A percentile compares a stretch with the other conserved stretches of the same genome.
Conservation (phyloP, 768 basidiomycete genomes). For the Rhodotorula kratochvilovae region DNA sequence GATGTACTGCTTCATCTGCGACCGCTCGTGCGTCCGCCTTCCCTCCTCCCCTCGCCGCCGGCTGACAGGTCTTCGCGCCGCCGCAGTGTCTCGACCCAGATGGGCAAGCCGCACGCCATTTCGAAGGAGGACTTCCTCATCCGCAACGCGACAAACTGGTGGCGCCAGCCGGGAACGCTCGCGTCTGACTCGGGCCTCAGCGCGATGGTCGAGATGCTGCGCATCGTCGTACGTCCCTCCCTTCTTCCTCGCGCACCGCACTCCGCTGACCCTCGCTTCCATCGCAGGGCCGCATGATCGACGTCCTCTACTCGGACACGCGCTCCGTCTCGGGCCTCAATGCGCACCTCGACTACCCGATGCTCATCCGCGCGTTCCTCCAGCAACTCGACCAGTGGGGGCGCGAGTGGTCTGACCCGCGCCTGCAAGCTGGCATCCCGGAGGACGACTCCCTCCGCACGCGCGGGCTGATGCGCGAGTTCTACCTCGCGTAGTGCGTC, state of each 20-base stretch:
- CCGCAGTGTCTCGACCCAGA: constrained; percentile 64
- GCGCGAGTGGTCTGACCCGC: constrained; percentile 53
- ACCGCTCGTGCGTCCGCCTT: constrained; percentile 21
- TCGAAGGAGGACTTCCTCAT: constrained; percentile 84
- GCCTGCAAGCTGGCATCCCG: not conserved
- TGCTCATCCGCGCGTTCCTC: constrained; percentile 78
- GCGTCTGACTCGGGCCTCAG: constrained; percentile 66
- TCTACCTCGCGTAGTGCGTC: constrained; percentile 27
- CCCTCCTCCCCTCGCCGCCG: no score
- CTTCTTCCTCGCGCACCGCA: not conserved
- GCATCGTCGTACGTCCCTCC: constrained; percentile 56
- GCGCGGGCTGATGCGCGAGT: constrained; percentile 19
- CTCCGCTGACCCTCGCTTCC: accelerated
- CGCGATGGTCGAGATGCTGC: constrained; percentile 54
- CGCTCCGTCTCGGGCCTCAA: constrained; percentile 76
- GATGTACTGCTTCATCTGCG: constrained; percentile 54
- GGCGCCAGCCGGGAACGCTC: constrained; percentile 59
- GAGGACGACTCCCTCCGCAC: constrained; percentile 2
- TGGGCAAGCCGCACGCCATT: constrained; percentile 91
- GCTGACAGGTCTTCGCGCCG: no score
- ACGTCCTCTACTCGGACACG: constrained; percentile 72
- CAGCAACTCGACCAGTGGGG: constrained; percentile 64
- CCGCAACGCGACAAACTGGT: constrained; percentile 74
- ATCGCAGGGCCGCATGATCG: constrained; percentile 59
- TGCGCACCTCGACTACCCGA: constrained; percentile 74